These are phyloP conservation scores for Schoenoplectus tabernaemontani DNA, from an alignment of 202 grass and related monocot species.

Conservation along the genomic window DNA sequence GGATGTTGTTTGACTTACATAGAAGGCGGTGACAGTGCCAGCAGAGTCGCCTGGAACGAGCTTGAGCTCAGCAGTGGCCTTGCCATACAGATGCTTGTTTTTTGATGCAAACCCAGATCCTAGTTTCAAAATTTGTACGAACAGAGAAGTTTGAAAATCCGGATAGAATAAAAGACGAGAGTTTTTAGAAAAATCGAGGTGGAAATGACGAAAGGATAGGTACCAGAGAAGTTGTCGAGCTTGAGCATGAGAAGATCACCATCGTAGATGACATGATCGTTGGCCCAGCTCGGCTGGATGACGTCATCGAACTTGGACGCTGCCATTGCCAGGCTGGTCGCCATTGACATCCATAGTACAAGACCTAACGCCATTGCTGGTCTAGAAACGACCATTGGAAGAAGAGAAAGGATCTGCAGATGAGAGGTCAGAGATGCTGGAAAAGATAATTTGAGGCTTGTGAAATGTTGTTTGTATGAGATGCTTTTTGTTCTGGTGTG, in stretches of 20 bases:
- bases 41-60: constrained; percentile 86
- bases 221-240: constrained; percentile 74
- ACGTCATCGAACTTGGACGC: constrained; percentile 63
- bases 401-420: neutral
- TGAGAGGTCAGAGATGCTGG: neutral
- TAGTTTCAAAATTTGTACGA: constrained; percentile 9
- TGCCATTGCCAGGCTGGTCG: neutral
- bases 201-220: neutral
- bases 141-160: neutral
- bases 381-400: neutral
- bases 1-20: constrained; percentile 54
- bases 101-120: constrained; percentile 67
- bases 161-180: neutral
- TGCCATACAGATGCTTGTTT: constrained; percentile 74
- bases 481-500: neutral
- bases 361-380: neutral
- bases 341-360: neutral
- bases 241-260: constrained; percentile 86
- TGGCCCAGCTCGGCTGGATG: constrained; percentile 91
- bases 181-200: neutral
- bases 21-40: constrained; percentile 93
- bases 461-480: constrained; percentile 16
- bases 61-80: constrained; percentile 69
- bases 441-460: neutral
- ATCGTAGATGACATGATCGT: constrained; percentile 80